phyloP scores from a whole-genome alignment of 2,329 filamentous ascomycete genomes.

The Dothiorella sarmentorum region DNA sequence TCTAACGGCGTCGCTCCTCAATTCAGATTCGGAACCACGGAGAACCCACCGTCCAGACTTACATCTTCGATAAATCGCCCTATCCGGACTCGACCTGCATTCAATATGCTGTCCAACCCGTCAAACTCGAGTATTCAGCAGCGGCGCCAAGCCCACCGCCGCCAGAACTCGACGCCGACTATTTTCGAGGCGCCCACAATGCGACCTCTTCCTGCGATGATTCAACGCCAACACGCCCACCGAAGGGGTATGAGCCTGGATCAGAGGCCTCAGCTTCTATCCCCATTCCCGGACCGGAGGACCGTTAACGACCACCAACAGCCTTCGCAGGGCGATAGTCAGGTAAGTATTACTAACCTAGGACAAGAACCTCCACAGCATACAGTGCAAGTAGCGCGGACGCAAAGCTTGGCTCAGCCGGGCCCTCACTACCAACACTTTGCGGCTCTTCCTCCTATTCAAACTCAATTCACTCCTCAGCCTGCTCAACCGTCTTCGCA shows the following conservation, averaged over 20 bases:
- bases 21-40: constrained; percentile 39
- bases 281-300: constrained; percentile 40
- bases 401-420: constrained; percentile 80
- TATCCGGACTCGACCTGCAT: constrained; percentile 68
- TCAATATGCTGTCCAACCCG: constrained; percentile 74
- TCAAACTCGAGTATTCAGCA: constrained; percentile 68
- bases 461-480: constrained; percentile 12
- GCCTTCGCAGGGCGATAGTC: constrained; percentile 48
- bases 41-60: constrained; percentile 9
- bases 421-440: constrained; percentile 50
- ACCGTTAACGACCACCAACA: constrained; percentile 23
- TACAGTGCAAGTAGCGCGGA: constrained; percentile 84
- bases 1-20: constrained; percentile 13
- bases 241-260: constrained; percentile 84
- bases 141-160: constrained; percentile 73
- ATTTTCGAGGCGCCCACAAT: constrained; percentile 73
- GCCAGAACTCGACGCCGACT: constrained; percentile 82
- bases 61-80: constrained; percentile 17
- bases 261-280: constrained; percentile 54
- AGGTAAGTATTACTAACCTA: constrained; percentile 58
- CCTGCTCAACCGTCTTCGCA: constrained; percentile 34
- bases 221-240: constrained; percentile 57
- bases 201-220: constrained; percentile 58
- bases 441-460: constrained; percentile 19
- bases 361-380: constrained; percentile 63